Percentiles rank a stretch among this genome's conserved stretches.
phyloP scores from a whole-genome alignment of 2,329 filamentous ascomycete genomes.

The Periconia sp. region DNA sequence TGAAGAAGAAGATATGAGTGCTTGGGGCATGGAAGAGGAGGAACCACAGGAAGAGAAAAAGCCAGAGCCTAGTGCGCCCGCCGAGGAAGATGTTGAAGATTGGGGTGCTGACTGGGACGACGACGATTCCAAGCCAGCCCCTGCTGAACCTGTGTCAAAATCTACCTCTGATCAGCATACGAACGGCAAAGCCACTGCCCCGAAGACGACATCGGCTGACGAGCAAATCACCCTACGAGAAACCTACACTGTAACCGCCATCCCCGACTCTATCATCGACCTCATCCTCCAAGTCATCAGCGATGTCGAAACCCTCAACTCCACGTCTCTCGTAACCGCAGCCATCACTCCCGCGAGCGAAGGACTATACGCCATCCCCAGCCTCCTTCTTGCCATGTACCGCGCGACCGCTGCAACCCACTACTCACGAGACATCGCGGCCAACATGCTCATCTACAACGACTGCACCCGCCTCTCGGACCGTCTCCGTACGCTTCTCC shows the following conservation, averaged over 20 bases:
- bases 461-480: slow-evolving; percentile 62
- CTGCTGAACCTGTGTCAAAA: slow-evolving; percentile 10
- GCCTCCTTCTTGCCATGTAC: slow-evolving; percentile 75
- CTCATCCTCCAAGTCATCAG: slow-evolving; percentile 59
- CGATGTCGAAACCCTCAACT: slow-evolving; percentile 57
- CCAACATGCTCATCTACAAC: slow-evolving; percentile 67
- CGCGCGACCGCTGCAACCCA: slow-evolving; percentile 74
- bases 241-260: slow-evolving; percentile 83
- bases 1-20: slow-evolving; percentile 53
- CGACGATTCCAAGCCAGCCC: slow-evolving; percentile 22
- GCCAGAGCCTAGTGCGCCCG: slow-evolving; percentile 38
- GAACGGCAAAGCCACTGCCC: slow-evolving; percentile 30
- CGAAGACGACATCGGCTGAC: slow-evolving; percentile 28
- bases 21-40: slow-evolving; percentile 50
- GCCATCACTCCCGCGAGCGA: slow-evolving; percentile 68
- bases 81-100: slow-evolving; percentile 59
- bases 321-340: slow-evolving; percentile 47
- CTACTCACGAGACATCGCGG: slow-evolving; percentile 62
- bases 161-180: slow-evolving; percentile 32
- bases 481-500: slow-evolving; percentile 52
- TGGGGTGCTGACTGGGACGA: slow-evolving; percentile 79
- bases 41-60: slow-evolving; percentile 25
- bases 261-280: slow-evolving; percentile 76
- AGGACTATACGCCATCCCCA: slow-evolving; percentile 72
- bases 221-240: slow-evolving; percentile 79